phyloP scores from a whole-genome alignment of 108 stramenopile species.

The Epipyxis sp. region DNA sequence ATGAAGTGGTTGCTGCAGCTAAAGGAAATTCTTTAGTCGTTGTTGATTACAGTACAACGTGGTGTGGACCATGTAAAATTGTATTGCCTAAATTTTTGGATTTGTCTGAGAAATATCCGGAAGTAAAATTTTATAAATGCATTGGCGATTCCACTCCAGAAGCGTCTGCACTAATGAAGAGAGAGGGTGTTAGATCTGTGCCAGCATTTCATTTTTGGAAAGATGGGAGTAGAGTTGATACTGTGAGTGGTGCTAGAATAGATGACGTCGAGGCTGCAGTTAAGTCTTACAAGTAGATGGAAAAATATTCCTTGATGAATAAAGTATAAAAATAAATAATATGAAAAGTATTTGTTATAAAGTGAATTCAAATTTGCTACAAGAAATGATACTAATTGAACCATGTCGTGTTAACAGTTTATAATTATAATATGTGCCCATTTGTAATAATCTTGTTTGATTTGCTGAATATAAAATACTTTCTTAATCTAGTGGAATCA shows the following conservation, averaged over 20 bases:
- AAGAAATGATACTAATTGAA: too few relatives aligned
- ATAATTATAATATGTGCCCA: too few relatives aligned
- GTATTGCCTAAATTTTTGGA: slow-evolving; percentile 46
- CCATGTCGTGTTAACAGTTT: too few relatives aligned
- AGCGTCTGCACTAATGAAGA: slow-evolving; percentile 11
- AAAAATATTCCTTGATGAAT: too few relatives aligned
- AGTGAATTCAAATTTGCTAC: too few relatives aligned
- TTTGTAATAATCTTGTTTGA: too few relatives aligned
- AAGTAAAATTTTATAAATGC: slow-evolving; percentile 51
- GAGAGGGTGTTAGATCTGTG: slow-evolving; percentile 51
- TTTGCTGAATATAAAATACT: too few relatives aligned
- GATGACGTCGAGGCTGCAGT: slow-evolving; percentile 16
- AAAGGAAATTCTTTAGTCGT: too few relatives aligned
- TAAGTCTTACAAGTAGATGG: background rate
- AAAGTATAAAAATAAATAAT: too few relatives aligned
- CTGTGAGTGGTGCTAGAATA: slow-evolving; percentile 13
- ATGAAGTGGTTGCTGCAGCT: too few relatives aligned
- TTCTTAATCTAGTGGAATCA: too few relatives aligned
- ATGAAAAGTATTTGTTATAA: too few relatives aligned
- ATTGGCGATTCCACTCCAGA: slow-evolving; percentile 31
- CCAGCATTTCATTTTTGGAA: slow-evolving; percentile 57
- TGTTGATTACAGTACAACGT: slow-evolving; percentile 89
- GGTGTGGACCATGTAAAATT: slow-evolving; percentile 93
- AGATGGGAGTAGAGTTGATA: slow-evolving; percentile 36
- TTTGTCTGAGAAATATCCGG: slow-evolving; percentile 37